A percentile compares a stretch with the other conserved stretches of the same genome.
Evolutionary conservation across 805 yeast species (phyloP).

Genomic region (Torulaspora franciscae): DNA sequence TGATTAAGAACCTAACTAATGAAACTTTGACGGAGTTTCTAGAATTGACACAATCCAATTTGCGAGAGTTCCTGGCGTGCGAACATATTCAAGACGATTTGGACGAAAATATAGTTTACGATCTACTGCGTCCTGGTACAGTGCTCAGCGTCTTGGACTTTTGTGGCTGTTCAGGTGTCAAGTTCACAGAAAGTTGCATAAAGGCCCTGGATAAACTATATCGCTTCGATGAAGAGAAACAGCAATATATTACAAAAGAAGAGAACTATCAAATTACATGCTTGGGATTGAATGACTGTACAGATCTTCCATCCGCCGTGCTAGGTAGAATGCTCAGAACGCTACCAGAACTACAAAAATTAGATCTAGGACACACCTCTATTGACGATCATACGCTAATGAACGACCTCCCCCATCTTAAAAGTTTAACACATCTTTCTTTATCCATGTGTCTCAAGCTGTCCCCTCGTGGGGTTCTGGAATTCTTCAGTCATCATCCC

Average conservation of each 20-base stretch:
- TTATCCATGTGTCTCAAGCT: conserved; percentile 60
- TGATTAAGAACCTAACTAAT: conserved; percentile 84
- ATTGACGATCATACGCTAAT: conserved; percentile 59
- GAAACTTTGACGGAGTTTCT: conserved; percentile 63
- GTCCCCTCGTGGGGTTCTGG: conserved; percentile 65
- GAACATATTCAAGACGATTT: conserved; percentile 84
- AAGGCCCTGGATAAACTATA: conserved; percentile 29
- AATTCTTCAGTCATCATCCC: conserved; percentile 68
- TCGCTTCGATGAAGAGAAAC: conserved; percentile 14
- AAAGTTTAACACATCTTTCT: conserved; percentile 69
- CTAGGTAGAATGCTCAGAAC: conserved; percentile 43
- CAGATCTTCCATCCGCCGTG: conserved; percentile 59
- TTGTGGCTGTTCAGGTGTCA: conserved; percentile 75
- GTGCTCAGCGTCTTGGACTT: conserved; percentile 69
- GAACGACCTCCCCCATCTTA: conserved; percentile 48
- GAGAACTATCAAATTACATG: conserved; percentile 33
- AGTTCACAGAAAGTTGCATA: conserved; percentile 56
- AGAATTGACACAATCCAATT: conserved; percentile 51
- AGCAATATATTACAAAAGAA: conserved; percentile 18
- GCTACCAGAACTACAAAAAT: conserved; percentile 57
- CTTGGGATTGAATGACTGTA: conserved; percentile 83
- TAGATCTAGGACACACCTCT: conserved; percentile 79
- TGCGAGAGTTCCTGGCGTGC: conserved; percentile 74
- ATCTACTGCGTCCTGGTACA: conserved; percentile 31
- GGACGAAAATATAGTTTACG: conserved; percentile 43